Base-by-base conservation (phyloP, 106 monocot genomes). In the Allium cepa region DNA sequence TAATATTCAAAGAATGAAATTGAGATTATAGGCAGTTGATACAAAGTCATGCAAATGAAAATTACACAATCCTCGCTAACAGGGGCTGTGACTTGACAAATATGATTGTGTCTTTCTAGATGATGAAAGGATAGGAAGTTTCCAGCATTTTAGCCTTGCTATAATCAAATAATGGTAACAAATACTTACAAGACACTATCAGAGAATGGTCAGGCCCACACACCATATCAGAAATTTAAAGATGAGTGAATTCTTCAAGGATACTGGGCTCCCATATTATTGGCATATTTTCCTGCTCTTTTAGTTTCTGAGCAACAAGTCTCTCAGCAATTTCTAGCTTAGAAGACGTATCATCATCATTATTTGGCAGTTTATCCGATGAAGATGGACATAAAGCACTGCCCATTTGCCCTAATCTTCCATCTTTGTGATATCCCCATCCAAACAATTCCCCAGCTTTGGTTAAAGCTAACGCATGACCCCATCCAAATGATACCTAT, bases 401-500 rank as follows among this genome's bases (percentile, higher is more conserved):
- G 10, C 76, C 85, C 77, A 91, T 79, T 63, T 79, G 47, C 47
- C 94, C 94, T 45, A 91, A 77, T 64, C 88, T 78, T 75, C 91
- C 87, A 75, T 81, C 77, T 71, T 73, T 87, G 55, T 80, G 67
- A 62, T 80, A 91, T 10, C 90, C 94, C 94, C 90, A 94, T 22
- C 94, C 91, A 70, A 81, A 85, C 70, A 91, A 60, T 63, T 79
- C 75, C 26, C 90, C 83, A 69, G 83, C 85, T 47, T 62, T 81
- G 46, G 88, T 88, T 67, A 71, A 66, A 17, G 83, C 91, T 60
- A 94, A 47, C 57, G 81, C 90, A 83, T 94, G 94, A 9, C 94
- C 94, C 94, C 94, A 94, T 58, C 94, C 94, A 79, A 87, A 94
- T 17, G 94, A 87, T 46, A 88, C 87, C 91, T 94, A 72, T n/a